phyloP scores from a whole-genome alignment of 495 filamentous ascomycete species.

The Penicillium samsonianum region DNA sequence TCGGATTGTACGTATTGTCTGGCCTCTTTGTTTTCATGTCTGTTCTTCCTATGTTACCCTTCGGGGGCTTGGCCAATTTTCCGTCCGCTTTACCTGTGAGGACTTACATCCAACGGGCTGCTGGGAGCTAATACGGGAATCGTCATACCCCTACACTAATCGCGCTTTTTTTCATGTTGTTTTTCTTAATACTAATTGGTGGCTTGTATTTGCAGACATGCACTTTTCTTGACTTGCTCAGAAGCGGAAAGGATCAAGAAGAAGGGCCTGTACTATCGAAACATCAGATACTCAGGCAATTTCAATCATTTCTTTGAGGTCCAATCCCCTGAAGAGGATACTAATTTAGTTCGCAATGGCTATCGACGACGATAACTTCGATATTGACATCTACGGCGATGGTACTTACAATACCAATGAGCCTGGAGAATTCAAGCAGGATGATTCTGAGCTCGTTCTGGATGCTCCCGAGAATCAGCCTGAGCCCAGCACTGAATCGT shows the following conservation, averaged over 20 bases:
- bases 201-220: slow-evolving; percentile 45
- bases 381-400: slow-evolving; percentile 97
- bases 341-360: slow-evolving; percentile 61
- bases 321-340: slow-evolving; percentile 12
- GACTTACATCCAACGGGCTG: neutral
- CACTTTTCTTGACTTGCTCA: slow-evolving; percentile 42
- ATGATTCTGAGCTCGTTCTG: slow-evolving; percentile 45
- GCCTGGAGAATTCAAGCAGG: slow-evolving; percentile 53
- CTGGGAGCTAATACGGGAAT: slow-evolving; percentile 2
- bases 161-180: slow-evolving; percentile 15
- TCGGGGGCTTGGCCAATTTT: slow-evolving; percentile 12
- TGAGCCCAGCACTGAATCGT: neutral
- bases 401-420: slow-evolving; percentile 54
- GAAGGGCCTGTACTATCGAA: slow-evolving; percentile 40
- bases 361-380: slow-evolving; percentile 86
- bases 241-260: slow-evolving; percentile 29
- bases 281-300: slow-evolving; percentile 35
- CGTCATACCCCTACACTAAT: slow-evolving; percentile 9
- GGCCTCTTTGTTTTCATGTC: slow-evolving; percentile 27
- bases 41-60: slow-evolving; percentile 16
- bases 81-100: slow-evolving; percentile 10
- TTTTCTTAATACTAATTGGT: slow-evolving; percentile 45
- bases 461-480: slow-evolving; percentile 34
- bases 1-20: slow-evolving; percentile 52
- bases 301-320: slow-evolving; percentile 23